Conservation (phyloP, 1,284 basidiomycete species). For the Schizophyllum amplum region DNA sequence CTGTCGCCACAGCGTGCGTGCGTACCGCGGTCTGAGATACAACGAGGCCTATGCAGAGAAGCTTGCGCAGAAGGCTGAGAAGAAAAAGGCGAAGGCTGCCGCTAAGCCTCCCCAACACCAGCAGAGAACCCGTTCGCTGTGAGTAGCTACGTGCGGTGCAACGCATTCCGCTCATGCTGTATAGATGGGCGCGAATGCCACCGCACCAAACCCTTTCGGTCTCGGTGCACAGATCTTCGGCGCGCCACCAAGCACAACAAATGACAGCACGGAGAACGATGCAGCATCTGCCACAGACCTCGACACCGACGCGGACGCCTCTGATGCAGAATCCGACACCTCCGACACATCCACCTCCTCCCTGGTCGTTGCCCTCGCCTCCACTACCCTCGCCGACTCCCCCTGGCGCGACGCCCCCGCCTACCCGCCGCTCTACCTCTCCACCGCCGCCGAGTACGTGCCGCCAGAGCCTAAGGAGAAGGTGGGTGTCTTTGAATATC, state of each 20-base stretch:
- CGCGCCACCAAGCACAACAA: constrained; percentile 15
- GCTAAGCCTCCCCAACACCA: constrained; percentile 19
- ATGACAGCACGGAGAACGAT: constrained; percentile 14
- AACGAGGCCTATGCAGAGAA: constrained; percentile 69
- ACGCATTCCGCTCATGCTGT: constrained; percentile 6
- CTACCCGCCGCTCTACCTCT: constrained; percentile 65
- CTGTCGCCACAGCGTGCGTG: constrained; percentile 57
- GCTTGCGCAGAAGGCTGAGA: constrained; percentile 39
- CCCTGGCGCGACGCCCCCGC: constrained; percentile 54
- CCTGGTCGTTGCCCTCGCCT: constrained; percentile 53
- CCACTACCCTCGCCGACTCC: constrained; percentile 46
- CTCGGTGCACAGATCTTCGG: constrained; percentile 62
- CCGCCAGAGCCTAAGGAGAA: constrained; percentile 47
- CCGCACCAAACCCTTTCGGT: constrained; percentile 33
- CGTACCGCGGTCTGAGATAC: constrained; percentile 65
- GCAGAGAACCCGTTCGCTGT: constrained; percentile 64
- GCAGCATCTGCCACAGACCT: constrained; percentile 26
- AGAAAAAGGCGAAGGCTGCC: constrained; percentile 25
- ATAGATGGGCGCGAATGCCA: constrained; percentile 15
- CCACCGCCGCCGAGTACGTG: constrained; percentile 62
- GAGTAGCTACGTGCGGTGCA: constrained; percentile 16
- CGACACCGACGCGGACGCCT: constrained; percentile 26
- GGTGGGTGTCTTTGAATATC: too few species aligned
- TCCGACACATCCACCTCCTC: too few species aligned
- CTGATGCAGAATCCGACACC: constrained; percentile 31